Evolutionary conservation across 2,329 filamentous ascomycete species (phyloP).

Genomic region (Rhynchosporium secalis): DNA sequence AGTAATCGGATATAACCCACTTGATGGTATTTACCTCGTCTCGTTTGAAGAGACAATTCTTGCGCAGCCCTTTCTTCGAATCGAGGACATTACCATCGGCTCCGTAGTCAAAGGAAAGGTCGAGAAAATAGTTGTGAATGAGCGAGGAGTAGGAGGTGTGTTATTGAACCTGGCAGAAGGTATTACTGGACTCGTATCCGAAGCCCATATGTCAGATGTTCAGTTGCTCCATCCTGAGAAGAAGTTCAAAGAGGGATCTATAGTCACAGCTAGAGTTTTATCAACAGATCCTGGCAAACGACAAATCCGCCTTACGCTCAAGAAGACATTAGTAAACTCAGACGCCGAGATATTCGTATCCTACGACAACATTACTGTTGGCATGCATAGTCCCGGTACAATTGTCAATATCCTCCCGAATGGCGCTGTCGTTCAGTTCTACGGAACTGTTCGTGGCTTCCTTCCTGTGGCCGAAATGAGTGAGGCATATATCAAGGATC

Average conservation of each 20-base stretch:
- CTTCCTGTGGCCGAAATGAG: slow-evolving; percentile 97
- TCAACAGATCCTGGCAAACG: slow-evolving; percentile 75
- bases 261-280: slow-evolving; percentile 82
- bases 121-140: slow-evolving; percentile 78
- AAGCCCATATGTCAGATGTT: slow-evolving; percentile 86
- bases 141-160: slow-evolving; percentile 76
- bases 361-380: slow-evolving; percentile 71
- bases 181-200: slow-evolving; percentile 84
- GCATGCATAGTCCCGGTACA: slow-evolving; percentile 80
- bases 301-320: slow-evolving; percentile 83
- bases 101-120: slow-evolving; percentile 79
- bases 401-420: slow-evolving; percentile 76
- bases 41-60: slow-evolving; percentile 82
- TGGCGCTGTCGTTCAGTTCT: slow-evolving; percentile 92
- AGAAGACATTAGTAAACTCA: slow-evolving; percentile 92
- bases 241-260: slow-evolving; percentile 86
- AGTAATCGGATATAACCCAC: slow-evolving; percentile 79
- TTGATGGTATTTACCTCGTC: slow-evolving; percentile 83
- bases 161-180: slow-evolving; percentile 83
- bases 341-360: slow-evolving; percentile 77
- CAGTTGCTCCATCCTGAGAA: slow-evolving; percentile 89
- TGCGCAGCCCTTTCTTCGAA: slow-evolving; percentile 84
- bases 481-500: slow-evolving; percentile 89
- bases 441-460: slow-evolving; percentile 79
- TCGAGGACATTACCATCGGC: slow-evolving; percentile 85